phyloP scores from a whole-genome alignment of 2,329 filamentous ascomycete genomes.

The Fusarium camptoceras region DNA sequence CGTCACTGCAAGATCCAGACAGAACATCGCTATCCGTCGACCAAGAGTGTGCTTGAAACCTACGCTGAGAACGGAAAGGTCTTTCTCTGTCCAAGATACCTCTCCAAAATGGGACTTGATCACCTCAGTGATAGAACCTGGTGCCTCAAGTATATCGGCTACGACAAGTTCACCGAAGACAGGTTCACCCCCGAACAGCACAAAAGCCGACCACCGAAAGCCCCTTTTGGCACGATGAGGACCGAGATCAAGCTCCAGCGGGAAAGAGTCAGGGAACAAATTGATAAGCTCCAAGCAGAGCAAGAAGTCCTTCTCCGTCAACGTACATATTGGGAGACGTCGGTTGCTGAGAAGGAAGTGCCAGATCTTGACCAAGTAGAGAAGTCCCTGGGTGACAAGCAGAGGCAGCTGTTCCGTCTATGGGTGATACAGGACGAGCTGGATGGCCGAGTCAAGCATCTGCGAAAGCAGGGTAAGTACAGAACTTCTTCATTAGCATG shows the following conservation, averaged over 20 bases:
- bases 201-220: background rate
- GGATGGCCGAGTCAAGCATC: background rate
- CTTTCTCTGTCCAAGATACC: background rate
- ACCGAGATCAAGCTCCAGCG: background rate
- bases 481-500: accelerated
- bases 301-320: background rate
- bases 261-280: background rate
- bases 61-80: background rate
- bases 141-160: background rate
- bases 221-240: background rate
- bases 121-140: background rate
- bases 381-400: background rate
- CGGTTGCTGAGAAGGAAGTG: background rate
- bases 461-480: background rate
- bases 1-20: background rate
- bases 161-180: background rate
- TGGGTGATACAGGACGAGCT: background rate
- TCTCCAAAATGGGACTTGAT: background rate
- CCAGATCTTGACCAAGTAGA: background rate
- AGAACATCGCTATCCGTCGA: background rate
- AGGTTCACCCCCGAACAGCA: background rate
- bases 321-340: background rate
- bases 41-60: background rate
- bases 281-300: background rate
- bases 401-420: background rate